Conservation (phyloP, 768 basidiomycete genomes). For the Clitopilus passeckerianus region DNA sequence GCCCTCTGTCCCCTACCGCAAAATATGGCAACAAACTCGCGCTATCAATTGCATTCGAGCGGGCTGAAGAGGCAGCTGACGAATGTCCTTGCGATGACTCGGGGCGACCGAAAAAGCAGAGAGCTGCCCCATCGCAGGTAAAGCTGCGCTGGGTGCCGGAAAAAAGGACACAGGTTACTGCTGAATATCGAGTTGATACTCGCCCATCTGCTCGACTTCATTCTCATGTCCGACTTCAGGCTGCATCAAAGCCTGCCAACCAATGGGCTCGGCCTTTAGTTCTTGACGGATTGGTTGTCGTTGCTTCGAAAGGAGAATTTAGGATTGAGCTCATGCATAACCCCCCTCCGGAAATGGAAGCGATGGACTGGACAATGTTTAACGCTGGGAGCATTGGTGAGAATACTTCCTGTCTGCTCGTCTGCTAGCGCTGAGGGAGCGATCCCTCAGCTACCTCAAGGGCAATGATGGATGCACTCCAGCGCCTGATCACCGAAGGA, state of each 20-base stretch:
- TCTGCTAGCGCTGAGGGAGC: not conserved
- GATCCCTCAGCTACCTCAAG: conserved; percentile 44
- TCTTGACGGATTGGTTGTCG: conserved; percentile 57
- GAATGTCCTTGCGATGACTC: conserved; percentile 64
- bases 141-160: conserved; percentile 30
- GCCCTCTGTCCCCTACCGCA: conserved; percentile 14
- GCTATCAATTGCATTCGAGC: conserved; percentile 54
- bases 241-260: conserved; percentile 51
- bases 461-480: conserved; percentile 63
- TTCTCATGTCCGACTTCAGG: conserved; percentile 60
- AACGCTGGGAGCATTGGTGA: conserved; percentile 55
- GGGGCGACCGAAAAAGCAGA: conserved; percentile 44
- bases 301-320: conserved; percentile 48
- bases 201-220: conserved; percentile 48
- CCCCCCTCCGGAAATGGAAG: conserved; percentile 53
- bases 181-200: conserved; percentile 52
- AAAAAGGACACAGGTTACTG: conserved; percentile 35
- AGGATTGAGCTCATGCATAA: conserved; percentile 50
- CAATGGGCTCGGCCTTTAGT: conserved; percentile 39
- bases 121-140: conserved; percentile 36
- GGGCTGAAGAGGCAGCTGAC: conserved; percentile 63
- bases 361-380: conserved; percentile 63
- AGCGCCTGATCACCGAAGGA: conserved; percentile 37
- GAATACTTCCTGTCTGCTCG: conserved; percentile 8
- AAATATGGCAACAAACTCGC: conserved; percentile 53